These are phyloP conservation scores for Agrocybe pediades DNA, from an alignment of 768 basidiomycete genomes.

Conservation along the genomic window DNA sequence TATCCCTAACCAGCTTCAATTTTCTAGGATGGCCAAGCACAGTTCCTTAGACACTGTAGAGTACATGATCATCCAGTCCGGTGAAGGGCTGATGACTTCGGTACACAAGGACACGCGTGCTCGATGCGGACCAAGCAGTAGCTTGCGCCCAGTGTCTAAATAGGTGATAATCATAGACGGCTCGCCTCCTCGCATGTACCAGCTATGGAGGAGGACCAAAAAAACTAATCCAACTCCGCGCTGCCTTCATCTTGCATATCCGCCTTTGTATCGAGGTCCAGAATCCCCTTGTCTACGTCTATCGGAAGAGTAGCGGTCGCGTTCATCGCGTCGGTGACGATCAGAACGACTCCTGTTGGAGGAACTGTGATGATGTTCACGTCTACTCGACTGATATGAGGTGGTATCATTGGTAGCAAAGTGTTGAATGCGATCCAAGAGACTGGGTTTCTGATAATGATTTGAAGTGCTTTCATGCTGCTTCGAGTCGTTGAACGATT, in stretches of 20 bases:
- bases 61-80: too few species aligned
- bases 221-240: too few species aligned
- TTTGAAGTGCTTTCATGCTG: slow-evolving; percentile 20
- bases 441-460: slow-evolving; percentile 17
- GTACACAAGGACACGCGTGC: too few species aligned
- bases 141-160: too few species aligned
- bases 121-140: too few species aligned
- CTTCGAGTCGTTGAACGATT: slow-evolving; percentile 30
- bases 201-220: too few species aligned
- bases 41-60: too few species aligned
- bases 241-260: slow-evolving; percentile 39
- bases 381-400: slow-evolving; percentile 19
- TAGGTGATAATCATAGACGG: too few species aligned
- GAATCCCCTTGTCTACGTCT: slow-evolving; percentile 13
- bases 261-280: slow-evolving; percentile 55
- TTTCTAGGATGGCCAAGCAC: too few species aligned
- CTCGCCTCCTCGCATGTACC: too few species aligned
- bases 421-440: slow-evolving; percentile 37
- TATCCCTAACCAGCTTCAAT: too few species aligned
- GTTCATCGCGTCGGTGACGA: slow-evolving; percentile 11
- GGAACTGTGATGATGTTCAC: slow-evolving; percentile 1
- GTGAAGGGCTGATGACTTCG: too few species aligned
- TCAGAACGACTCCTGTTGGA: slow-evolving; percentile 9
- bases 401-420: slow-evolving; percentile 4
- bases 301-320: slow-evolving; percentile 6